Evolutionary conservation across 2,329 filamentous ascomycete species (phyloP).

Genomic region (Aspergillus fischeri): DNA sequence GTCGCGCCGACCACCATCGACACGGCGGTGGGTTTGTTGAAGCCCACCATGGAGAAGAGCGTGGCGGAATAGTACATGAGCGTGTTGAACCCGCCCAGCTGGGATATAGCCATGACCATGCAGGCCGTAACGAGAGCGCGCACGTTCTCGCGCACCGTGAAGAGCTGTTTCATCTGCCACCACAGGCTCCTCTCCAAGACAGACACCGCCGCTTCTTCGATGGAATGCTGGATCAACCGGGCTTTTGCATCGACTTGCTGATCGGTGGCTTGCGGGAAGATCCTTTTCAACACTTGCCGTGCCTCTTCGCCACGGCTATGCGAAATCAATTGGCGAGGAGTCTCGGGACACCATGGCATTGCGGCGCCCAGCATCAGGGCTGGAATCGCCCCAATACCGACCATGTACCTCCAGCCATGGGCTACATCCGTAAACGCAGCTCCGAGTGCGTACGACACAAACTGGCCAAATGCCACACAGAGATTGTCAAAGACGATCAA

Average conservation of each 20-base stretch:
- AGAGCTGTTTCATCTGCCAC: slow-evolving; percentile 46
- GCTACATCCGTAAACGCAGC: too few relatives aligned
- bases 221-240: slow-evolving; percentile 35
- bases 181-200: slow-evolving; percentile 36
- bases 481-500: too few relatives aligned
- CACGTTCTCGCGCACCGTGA: slow-evolving; percentile 42
- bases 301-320: slow-evolving; percentile 41
- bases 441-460: too few relatives aligned
- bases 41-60: slow-evolving; percentile 47
- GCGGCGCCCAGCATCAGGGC: slow-evolving; percentile 43
- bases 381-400: slow-evolving; percentile 37
- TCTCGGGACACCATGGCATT: slow-evolving; percentile 48
- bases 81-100: slow-evolving; percentile 39
- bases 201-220: slow-evolving; percentile 29
- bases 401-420: too few relatives aligned
- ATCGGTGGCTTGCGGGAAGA: slow-evolving; percentile 21
- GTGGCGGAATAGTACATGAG: slow-evolving; percentile 45
- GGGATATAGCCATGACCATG: slow-evolving; percentile 40
- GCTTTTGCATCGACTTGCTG: slow-evolving; percentile 46
- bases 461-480: too few relatives aligned
- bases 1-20: slow-evolving; percentile 37
- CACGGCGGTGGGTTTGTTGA: slow-evolving; percentile 47
- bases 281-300: slow-evolving; percentile 15
- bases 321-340: slow-evolving; percentile 44
- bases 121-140: slow-evolving; percentile 44